Evolutionary conservation across 345 rosid species (phyloP).

Genomic region (Excoecaria cochinchinensis): DNA sequence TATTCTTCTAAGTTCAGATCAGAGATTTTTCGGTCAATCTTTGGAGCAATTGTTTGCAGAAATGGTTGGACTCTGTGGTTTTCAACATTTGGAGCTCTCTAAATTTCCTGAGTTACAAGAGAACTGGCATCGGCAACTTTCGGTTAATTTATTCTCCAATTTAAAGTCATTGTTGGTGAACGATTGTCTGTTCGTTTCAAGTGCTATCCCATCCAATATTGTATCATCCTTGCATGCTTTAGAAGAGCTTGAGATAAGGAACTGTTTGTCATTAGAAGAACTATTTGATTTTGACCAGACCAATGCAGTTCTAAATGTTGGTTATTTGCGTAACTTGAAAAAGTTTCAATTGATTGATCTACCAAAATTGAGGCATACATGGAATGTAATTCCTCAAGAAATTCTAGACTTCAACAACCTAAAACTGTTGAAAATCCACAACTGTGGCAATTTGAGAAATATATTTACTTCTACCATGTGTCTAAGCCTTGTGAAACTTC

Average conservation of each 20-base stretch:
- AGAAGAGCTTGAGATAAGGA: constrained; percentile 4
- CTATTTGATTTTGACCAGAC: neutral
- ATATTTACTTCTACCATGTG: neutral
- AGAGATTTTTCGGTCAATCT: too few species aligned
- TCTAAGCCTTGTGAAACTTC: constrained; percentile 1
- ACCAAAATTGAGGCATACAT: neutral
- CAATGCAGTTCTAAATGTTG: neutral
- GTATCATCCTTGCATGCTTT: neutral
- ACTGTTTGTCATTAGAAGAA: constrained; percentile 3
- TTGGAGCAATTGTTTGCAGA: too few species aligned
- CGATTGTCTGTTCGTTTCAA: neutral
- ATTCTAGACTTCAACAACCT: neutral
- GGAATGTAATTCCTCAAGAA: neutral
- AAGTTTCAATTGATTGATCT: constrained; percentile 3
- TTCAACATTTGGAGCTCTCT: neutral
- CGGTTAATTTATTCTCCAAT: neutral
- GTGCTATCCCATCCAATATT: constrained; percentile 14
- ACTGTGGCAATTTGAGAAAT: constrained; percentile 1
- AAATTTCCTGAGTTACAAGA: neutral
- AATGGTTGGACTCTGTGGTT: constrained; percentile 7
- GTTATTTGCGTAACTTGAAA: neutral
- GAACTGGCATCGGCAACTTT: neutral
- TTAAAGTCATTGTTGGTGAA: neutral
- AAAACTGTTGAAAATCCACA: neutral
- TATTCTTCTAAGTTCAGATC: too few species aligned